A percentile compares a stretch with the other conserved stretches of the same genome.
Evolutionary conservation across 495 filamentous ascomycete species (phyloP).

Genomic region (Apiosordaria backusii): DNA sequence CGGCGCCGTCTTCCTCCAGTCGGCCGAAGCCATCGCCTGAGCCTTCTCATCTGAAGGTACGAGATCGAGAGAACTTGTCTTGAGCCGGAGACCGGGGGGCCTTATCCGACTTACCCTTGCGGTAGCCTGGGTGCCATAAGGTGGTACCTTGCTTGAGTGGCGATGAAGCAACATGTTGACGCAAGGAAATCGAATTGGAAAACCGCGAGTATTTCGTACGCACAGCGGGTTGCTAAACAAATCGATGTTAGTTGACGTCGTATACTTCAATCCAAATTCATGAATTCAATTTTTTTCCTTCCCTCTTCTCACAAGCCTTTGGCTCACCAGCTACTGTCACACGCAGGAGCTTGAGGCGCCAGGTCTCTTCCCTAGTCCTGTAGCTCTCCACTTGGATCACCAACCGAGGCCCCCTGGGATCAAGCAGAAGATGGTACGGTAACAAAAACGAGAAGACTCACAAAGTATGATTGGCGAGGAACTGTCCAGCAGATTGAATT

Average conservation of each 20-base stretch:
- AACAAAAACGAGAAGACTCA: not conserved
- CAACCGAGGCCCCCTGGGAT: not conserved
- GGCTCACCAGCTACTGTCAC: no score
- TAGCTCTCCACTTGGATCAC: not conserved
- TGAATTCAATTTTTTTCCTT: no score
- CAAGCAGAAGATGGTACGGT: not conserved
- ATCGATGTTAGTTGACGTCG: not conserved
- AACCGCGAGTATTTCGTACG: not conserved
- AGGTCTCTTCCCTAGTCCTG: no score
- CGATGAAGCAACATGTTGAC: slow-evolving; percentile 18
- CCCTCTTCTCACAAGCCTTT: no score
- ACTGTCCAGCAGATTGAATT: not conserved
- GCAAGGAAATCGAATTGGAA: not conserved
- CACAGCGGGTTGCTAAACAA: not conserved
- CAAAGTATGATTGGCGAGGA: not conserved
- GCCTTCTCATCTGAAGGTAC: slow-evolving; percentile 14
- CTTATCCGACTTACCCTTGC: slow-evolving; percentile 12
- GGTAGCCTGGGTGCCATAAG: not conserved
- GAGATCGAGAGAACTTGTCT: slow-evolving; percentile 16
- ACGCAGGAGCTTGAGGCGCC: no score
- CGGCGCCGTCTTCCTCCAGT: slow-evolving; percentile 30
- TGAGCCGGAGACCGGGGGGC: slow-evolving; percentile 15
- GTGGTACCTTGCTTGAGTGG: not conserved
- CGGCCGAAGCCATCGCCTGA: slow-evolving; percentile 24
- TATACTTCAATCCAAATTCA: no score